These are phyloP conservation scores for Tricholoma matsutake DNA, from an alignment of 768 basidiomycete genomes.

Conservation along the genomic window DNA sequence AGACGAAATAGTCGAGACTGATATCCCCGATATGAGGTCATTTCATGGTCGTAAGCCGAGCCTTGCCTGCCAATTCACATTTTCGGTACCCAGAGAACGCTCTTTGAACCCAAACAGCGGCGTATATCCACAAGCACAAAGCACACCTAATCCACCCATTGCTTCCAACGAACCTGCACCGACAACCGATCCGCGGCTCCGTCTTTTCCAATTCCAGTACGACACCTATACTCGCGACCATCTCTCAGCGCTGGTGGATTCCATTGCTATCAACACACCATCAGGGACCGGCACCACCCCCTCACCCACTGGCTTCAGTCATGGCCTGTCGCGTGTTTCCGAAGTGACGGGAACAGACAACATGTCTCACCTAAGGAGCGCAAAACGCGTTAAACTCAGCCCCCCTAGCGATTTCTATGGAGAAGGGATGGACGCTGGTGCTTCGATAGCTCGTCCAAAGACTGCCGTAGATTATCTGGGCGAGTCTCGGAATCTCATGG, in stretches of 20 bases:
- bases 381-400: constrained; percentile 80
- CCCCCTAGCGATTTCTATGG: constrained; percentile 58
- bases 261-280: constrained; percentile 80
- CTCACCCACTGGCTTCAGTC: constrained; percentile 44
- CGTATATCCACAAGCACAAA: constrained; percentile 53
- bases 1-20: constrained; percentile 48
- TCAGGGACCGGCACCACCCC: constrained; percentile 48
- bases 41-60: constrained; percentile 45
- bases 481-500: constrained; percentile 75
- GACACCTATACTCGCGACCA: constrained; percentile 96
- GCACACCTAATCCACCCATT: constrained; percentile 49
- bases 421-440: constrained; percentile 45
- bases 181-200: constrained; percentile 69
- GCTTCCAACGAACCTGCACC: constrained; percentile 29
- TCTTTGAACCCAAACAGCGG: constrained; percentile 27
- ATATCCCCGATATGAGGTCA: constrained; percentile 46
- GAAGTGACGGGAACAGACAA: constrained; percentile 40
- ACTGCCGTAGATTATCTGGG: constrained; percentile 69
- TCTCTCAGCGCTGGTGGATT: constrained; percentile 90
- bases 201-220: constrained; percentile 91
- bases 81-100: constrained; percentile 51
- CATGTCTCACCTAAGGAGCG: constrained; percentile 60
- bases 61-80: constrained; percentile 69
- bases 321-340: constrained; percentile 45
- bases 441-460: constrained; percentile 48